These are phyloP conservation scores for Pseudonitzschia multiseries DNA, from an alignment of 108 stramenopile genomes.

Conservation along the genomic window DNA sequence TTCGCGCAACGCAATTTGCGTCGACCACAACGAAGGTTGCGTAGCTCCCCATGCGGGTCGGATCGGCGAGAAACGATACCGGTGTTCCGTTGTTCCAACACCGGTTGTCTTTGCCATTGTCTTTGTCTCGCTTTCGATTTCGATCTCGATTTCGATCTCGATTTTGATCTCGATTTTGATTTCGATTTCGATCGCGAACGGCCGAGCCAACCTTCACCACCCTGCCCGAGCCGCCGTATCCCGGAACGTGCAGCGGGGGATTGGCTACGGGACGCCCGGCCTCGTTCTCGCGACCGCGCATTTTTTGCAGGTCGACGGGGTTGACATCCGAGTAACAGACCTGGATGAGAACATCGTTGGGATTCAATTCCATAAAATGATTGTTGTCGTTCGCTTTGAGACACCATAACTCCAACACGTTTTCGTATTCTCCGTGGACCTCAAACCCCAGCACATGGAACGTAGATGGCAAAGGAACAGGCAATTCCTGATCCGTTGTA, in stretches of 20 bases:
- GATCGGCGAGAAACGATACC: constrained; percentile 49
- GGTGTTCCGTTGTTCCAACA: constrained; percentile 12
- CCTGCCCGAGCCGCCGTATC: constrained; percentile 47
- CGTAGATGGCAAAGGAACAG: neutral
- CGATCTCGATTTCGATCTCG: too few relatives aligned
- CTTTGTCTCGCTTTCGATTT: too few relatives aligned
- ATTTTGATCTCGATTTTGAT: too few relatives aligned
- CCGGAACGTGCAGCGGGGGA: constrained; percentile 43
- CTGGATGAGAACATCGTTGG: constrained; percentile 37
- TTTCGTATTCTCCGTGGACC: neutral
- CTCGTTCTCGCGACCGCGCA: constrained; percentile 1
- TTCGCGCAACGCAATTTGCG: constrained; percentile 24
- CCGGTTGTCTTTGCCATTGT: neutral
- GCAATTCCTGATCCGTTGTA: too few relatives aligned
- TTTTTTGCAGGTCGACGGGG: constrained; percentile 59
- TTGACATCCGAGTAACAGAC: constrained; percentile 48
- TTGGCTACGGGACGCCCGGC: constrained; percentile 9
- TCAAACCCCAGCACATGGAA: neutral
- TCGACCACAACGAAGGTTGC: constrained; percentile 44
- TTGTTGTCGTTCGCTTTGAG: neutral
- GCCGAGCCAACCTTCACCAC: constrained; percentile 20
- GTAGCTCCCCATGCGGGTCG: constrained; percentile 39
- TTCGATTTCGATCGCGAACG: too few relatives aligned
- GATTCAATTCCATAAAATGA: neutral
- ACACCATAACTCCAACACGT: neutral